Conservation (phyloP, 257 asterid species). For the Cinchona pubescens region DNA sequence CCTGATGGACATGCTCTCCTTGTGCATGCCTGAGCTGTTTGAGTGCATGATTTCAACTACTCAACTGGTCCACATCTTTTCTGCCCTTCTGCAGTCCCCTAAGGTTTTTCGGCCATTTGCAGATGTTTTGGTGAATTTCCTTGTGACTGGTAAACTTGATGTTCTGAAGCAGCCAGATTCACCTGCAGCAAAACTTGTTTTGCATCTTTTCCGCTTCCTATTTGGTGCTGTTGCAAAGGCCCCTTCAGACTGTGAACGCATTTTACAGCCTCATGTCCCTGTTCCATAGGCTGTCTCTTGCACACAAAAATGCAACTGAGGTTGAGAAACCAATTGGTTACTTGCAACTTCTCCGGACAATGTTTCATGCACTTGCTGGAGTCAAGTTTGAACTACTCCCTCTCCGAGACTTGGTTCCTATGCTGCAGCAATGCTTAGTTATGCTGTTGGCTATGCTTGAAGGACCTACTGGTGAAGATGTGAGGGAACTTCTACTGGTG, state of each 20-base stretch:
- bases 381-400: constrained; percentile 93
- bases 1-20: constrained; percentile 95
- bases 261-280: constrained; percentile 93
- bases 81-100: constrained; percentile 87
- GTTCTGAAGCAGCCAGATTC: constrained; percentile 97
- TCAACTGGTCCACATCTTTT: constrained; percentile 89
- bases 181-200: constrained; percentile 96
- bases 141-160: constrained; percentile 92
- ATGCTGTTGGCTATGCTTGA: constrained; percentile 93
- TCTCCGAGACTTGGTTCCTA: constrained; percentile 84
- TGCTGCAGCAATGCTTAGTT: constrained; percentile 84
- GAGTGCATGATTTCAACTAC: constrained; percentile 96
- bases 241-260: constrained; percentile 95
- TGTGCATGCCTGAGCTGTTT: constrained; percentile 98
- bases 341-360: constrained; percentile 94
- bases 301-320: constrained; percentile 87
- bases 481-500: constrained; percentile 80
- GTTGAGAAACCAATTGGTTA: constrained; percentile 88
- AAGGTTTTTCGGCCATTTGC: constrained; percentile 98
- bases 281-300: constrained; percentile 93
- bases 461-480: constrained; percentile 94
- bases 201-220: constrained; percentile 90
- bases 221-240: constrained; percentile 92
- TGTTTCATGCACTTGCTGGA: constrained; percentile 96
- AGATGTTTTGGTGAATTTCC: constrained; percentile 93